A percentile compares a stretch with the other conserved stretches of the same genome.
phyloP scores from a whole-genome alignment of 805 yeast species.

The Saccharomyces paradoxus region DNA sequence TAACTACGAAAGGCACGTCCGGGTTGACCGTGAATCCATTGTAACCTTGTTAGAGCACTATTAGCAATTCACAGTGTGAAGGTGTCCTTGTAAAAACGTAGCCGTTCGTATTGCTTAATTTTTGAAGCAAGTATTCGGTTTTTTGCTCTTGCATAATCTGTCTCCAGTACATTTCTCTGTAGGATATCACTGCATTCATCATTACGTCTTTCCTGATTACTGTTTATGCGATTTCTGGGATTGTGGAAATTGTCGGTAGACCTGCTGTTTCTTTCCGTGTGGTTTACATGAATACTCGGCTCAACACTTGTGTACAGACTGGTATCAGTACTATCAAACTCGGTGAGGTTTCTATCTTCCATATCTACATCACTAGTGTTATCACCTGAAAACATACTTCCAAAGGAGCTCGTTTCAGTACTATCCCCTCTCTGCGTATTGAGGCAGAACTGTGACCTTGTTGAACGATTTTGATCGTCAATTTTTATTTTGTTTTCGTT shows the following conservation, averaged over 20 bases:
- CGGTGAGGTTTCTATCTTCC: conserved; percentile 14
- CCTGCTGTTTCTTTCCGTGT: neutral
- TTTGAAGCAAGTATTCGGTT: conserved; percentile 13
- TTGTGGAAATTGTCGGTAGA: neutral
- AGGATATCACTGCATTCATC: neutral
- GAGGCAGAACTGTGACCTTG: neutral
- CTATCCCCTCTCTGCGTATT: neutral
- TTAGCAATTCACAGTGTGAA: conserved; percentile 15
- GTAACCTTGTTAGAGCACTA: too few relatives aligned
- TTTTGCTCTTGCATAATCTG: conserved; percentile 15
- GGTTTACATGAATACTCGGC: neutral
- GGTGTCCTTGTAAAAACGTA: conserved; percentile 23
- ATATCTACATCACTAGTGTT: conserved; percentile 24
- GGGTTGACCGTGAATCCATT: neutral
- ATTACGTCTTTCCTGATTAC: neutral
- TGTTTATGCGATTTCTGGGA: neutral
- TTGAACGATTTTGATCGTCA: neutral
- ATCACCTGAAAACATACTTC: conserved; percentile 11
- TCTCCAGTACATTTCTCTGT: conserved; percentile 11
- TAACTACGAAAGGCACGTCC: neutral
- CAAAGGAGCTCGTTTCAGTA: conserved; percentile 13
- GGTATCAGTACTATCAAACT: conserved; percentile 23
- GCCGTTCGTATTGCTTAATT: conserved; percentile 18
- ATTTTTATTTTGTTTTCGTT: neutral
- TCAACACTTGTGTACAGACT: conserved; percentile 18